These are phyloP conservation scores for Schizothecium vesticola DNA, from an alignment of 495 filamentous ascomycete species.

Conservation along the genomic window DNA sequence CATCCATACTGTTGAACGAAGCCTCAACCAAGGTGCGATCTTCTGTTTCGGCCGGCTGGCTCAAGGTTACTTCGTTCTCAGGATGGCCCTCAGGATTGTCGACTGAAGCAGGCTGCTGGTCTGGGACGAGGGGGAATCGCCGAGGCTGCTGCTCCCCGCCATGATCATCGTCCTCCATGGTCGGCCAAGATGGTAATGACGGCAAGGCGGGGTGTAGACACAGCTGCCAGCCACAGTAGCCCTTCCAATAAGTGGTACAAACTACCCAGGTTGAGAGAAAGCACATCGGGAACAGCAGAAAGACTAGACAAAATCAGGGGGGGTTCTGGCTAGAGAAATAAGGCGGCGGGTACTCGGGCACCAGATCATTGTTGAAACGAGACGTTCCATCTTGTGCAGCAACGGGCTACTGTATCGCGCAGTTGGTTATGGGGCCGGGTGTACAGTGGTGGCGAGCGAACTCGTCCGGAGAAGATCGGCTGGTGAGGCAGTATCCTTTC, in stretches of 20 bases:
- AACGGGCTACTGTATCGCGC: neutral
- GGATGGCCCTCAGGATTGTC: neutral
- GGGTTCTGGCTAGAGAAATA: neutral
- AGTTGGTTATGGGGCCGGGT: neutral
- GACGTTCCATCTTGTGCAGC: constrained; percentile 5
- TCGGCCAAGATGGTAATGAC: neutral
- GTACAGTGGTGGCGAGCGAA: neutral
- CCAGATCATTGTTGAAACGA: neutral
- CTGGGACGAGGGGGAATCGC: neutral
- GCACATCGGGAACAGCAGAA: neutral
- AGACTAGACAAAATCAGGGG: neutral
- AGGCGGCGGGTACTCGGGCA: neutral
- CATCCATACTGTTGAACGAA: neutral
- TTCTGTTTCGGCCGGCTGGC: neutral
- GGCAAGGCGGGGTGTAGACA: neutral
- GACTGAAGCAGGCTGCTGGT: neutral
- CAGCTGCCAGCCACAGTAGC: neutral
- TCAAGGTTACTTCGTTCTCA: neutral
- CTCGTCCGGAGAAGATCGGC: neutral
- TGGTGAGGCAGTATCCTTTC: neutral
- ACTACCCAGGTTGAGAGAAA: neutral
- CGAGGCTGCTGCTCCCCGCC: neutral
- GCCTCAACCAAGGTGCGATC: neutral
- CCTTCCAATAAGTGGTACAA: neutral
- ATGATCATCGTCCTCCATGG: neutral